Percentiles rank a stretch among this genome's conserved stretches.
Conservation (phyloP, 2,329 filamentous ascomycete species). For the Penicillium thymicola region DNA sequence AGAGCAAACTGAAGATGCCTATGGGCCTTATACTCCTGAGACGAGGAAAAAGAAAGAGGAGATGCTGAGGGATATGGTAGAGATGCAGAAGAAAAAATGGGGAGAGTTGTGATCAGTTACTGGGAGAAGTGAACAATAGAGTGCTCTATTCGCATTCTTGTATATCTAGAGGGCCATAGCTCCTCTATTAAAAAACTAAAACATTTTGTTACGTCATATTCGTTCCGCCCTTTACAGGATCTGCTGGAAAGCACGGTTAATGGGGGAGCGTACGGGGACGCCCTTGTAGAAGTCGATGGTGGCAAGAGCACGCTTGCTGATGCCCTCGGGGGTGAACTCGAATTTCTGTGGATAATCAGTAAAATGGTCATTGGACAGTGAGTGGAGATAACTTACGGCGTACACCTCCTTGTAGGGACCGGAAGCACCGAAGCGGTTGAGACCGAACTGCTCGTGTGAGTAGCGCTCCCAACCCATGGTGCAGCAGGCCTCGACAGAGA, state of each 20-base stretch:
- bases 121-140: neutral
- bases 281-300: conserved; percentile 99
- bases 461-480: conserved; percentile 99
- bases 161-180: conserved; percentile 24
- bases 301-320: conserved; percentile 87
- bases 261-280: conserved; percentile 83
- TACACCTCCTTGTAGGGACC: conserved; percentile 98
- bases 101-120: neutral
- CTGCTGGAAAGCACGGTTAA: conserved; percentile 98
- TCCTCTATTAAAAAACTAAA: conserved; percentile 27
- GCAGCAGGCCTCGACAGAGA: conserved; percentile 95
- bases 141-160: conserved; percentile 27
- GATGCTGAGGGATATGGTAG: conserved; percentile 25
- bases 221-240: conserved; percentile 63
- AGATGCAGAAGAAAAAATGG: conserved; percentile 19
- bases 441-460: conserved; percentile 97
- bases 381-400: conserved; percentile 57
- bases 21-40: conserved; percentile 37
- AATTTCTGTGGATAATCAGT: conserved; percentile 67
- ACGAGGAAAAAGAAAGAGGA: conserved; percentile 25
- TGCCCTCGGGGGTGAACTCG: conserved; percentile 96
- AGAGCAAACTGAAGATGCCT: conserved; percentile 45
- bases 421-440: conserved; percentile 97
- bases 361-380: neutral
- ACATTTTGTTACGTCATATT: conserved; percentile 21